Percentiles rank a stretch among this genome's conserved stretches.
Conservation (phyloP, 2,329 filamentous ascomycete species). For the Niveomyces coronatus region DNA sequence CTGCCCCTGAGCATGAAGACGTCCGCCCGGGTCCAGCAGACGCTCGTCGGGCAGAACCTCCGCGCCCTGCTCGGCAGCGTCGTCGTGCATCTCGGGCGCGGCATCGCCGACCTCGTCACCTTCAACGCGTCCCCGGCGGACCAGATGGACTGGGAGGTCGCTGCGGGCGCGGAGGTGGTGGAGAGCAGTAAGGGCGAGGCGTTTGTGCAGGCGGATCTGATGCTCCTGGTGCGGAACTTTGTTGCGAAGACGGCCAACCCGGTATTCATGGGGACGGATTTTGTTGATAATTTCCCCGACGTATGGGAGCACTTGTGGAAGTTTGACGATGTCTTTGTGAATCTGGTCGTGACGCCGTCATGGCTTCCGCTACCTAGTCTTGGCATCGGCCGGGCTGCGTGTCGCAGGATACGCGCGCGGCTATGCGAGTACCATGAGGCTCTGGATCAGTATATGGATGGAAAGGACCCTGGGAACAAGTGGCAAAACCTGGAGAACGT, state of each 20-base stretch:
- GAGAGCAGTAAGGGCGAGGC: slow-evolving; percentile 16
- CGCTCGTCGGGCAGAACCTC: slow-evolving; percentile 18
- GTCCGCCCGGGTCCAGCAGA: slow-evolving; percentile 17
- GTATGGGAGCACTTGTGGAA: slow-evolving; percentile 28
- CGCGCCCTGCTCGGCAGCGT: slow-evolving; percentile 14
- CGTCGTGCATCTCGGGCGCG: slow-evolving; percentile 17
- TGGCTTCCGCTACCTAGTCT: slow-evolving; percentile 24
- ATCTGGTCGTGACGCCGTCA: slow-evolving; percentile 21
- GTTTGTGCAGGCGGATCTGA: slow-evolving; percentile 24
- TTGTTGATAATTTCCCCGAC: slow-evolving; percentile 29
- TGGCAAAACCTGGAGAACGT: slow-evolving; percentile 29
- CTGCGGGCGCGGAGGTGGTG: slow-evolving; percentile 22
- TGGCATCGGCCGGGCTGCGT: slow-evolving; percentile 22
- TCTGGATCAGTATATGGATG: slow-evolving; percentile 23
- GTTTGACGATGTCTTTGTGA: slow-evolving; percentile 24
- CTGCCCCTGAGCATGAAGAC: slow-evolving; percentile 19
- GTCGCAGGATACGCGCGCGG: slow-evolving; percentile 18
- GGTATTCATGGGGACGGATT: slow-evolving; percentile 29
- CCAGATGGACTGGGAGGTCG: slow-evolving; percentile 29
- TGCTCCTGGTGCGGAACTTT: slow-evolving; percentile 25
- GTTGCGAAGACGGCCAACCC: slow-evolving; percentile 24
- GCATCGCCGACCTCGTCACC: slow-evolving; percentile 25
- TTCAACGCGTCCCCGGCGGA: slow-evolving; percentile 28
- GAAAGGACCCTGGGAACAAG: slow-evolving; percentile 20
- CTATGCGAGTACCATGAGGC: slow-evolving; percentile 26